Conservation (phyloP, 2,329 filamentous ascomycete species). For the Pseudophaeomoniella oleicola region DNA sequence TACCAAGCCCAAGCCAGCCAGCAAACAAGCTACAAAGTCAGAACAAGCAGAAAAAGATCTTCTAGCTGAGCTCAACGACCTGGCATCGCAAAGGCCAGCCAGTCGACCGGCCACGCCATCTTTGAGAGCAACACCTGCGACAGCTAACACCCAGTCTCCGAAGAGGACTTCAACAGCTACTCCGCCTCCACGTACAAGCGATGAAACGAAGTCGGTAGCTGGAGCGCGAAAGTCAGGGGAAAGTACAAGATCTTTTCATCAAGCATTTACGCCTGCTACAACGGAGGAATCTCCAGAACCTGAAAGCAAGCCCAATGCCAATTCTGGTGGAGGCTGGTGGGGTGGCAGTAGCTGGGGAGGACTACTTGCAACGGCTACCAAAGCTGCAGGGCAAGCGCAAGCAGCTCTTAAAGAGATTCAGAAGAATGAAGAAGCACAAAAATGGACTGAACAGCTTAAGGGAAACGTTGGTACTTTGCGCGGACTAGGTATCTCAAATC, state of each 20-base stretch:
- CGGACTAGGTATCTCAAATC: constrained; percentile 50
- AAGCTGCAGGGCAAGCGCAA: constrained; percentile 74
- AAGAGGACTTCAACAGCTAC: constrained; percentile 37
- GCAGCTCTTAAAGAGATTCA: constrained; percentile 88
- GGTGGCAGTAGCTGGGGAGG: constrained; percentile 84
- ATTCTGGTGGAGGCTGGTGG: constrained; percentile 30
- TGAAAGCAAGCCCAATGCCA: constrained; percentile 41
- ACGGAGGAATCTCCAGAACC: constrained; percentile 35
- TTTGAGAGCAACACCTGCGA: constrained; percentile 34
- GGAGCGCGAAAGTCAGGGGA: constrained; percentile 59
- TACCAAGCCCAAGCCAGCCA: constrained; percentile 13
- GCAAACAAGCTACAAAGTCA: constrained; percentile 8
- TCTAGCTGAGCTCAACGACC: constrained; percentile 72
- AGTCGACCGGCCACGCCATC: constrained; percentile 72
- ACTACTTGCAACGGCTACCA: constrained; percentile 62
- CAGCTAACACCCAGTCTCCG: constrained; percentile 33
- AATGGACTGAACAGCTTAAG: constrained; percentile 87
- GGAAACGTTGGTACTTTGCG: constrained; percentile 72
- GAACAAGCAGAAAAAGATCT: constrained; percentile 50
- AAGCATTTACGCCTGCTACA: constrained; percentile 55
- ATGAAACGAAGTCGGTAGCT: constrained; percentile 40
- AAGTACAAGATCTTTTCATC: constrained; percentile 55
- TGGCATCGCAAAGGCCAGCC: constrained; percentile 53
- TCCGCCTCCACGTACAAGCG: constrained; percentile 39
- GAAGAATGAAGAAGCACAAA: constrained; percentile 89